Base-by-base conservation (phyloP, 2,329 filamentous ascomycete genomes). In the Colletotrichum liriopes region DNA sequence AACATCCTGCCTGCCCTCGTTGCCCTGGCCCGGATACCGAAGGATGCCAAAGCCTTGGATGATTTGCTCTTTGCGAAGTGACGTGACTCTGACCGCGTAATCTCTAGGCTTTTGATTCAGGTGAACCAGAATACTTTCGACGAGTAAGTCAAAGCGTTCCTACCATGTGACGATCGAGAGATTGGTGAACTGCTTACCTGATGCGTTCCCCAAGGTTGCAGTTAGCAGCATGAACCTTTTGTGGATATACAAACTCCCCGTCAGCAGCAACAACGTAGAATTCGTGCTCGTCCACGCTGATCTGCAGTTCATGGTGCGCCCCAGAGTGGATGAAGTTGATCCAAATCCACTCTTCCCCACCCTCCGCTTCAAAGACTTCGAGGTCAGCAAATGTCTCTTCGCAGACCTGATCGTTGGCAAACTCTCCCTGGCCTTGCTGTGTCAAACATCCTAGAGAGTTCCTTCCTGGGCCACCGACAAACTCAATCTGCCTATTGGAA, bases 301-400 rank as follows among this genome's bases (percentile, higher is more conserved):
- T 71, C 43, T 71, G 68, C 23, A 68, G 43, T 49, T 71, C 68
- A 0, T 71, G 64, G n/a, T 71, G 68, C 9, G 68, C 68, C 0
- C 68, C 64, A 9, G 68, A 71, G 37, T 71, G 68, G 20, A 71
- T 71, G n/a, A 67, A 71, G 56, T 71, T 71, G 58, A 71, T 71
- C 64, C 64, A 71, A n/a, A 68, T 58, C 43, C 58, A 71, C 14
- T 71, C 68, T 35, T 71, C 58, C 4, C 64, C 68, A 26, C 29
- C 23, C 18, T 63, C 47, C 9, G 64, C 68, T 9, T 71, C 68
- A 2, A 71, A 67, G 6, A 71, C 35, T 26, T 71, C 64, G 8
- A 71, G 43, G 41, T 71, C 58, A 12, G 64, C 58, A 37, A 62
- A 68, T 1, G 64, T 71, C n/a, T 62, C 56, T n/a, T 67, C 14